Conservation (phyloP, 2,329 filamentous ascomycete species). For the Byssochlamys sp. region DNA sequence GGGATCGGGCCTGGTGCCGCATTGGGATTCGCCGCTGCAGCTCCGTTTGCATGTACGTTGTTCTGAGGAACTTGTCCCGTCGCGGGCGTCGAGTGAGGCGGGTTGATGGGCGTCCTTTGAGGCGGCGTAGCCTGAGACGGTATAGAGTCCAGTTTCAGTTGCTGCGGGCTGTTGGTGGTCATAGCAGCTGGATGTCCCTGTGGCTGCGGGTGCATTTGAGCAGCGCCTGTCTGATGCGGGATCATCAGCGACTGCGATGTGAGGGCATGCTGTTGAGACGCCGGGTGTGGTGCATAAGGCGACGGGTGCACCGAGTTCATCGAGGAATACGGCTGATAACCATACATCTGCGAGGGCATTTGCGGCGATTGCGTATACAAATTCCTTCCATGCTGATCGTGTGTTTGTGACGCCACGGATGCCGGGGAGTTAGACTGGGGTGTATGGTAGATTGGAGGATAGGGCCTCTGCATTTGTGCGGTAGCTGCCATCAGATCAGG, state of each 20-base stretch:
- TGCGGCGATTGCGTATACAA: constrained; percentile 78
- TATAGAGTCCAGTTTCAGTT: constrained; percentile 38
- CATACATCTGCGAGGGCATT: constrained; percentile 77
- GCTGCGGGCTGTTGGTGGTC: constrained; percentile 46
- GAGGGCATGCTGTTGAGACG: constrained; percentile 47
- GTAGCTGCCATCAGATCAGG: constrained; percentile 58
- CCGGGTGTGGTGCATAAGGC: constrained; percentile 48
- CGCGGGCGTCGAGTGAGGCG: constrained; percentile 36
- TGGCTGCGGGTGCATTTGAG: constrained; percentile 31
- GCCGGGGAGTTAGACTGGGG: constrained; percentile 91
- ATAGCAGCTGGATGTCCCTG: constrained; percentile 49
- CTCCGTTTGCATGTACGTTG: constrained; percentile 29
- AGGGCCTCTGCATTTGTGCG: constrained; percentile 59
- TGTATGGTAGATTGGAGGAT: constrained; percentile 89
- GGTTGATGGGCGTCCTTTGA: constrained; percentile 27
- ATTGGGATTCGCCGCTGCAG: constrained; percentile 64
- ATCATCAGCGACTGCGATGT: constrained; percentile 48
- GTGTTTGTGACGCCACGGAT: constrained; percentile 78
- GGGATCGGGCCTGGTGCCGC: constrained; percentile 93
- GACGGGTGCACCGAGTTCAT: constrained; percentile 45
- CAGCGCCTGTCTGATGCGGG: constrained; percentile 30
- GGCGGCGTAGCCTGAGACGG: constrained; percentile 27
- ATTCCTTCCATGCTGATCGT: constrained; percentile 74
- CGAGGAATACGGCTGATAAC: constrained; percentile 50
- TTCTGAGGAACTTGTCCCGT: constrained; percentile 40